phyloP scores from a whole-genome alignment of 2,329 filamentous ascomycete genomes.

The Proliferodiscus dingleyae region DNA sequence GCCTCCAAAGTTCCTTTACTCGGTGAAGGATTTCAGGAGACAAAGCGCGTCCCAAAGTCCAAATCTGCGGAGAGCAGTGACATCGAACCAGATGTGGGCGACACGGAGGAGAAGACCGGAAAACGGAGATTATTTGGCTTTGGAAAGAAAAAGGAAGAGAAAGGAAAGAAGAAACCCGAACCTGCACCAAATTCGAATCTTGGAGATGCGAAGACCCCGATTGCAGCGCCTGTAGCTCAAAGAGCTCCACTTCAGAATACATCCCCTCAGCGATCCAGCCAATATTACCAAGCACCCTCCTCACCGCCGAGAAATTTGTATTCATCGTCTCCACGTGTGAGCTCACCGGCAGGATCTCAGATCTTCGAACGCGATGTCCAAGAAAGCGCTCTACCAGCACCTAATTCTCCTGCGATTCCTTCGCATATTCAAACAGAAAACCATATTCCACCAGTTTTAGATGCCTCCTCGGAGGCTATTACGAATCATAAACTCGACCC shows the following conservation, averaged over 20 bases:
- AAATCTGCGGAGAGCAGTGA: constrained; percentile 26
- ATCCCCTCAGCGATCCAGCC: constrained; percentile 39
- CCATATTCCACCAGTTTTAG: constrained; percentile 84
- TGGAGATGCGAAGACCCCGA: constrained; percentile 19
- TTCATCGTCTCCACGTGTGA: constrained; percentile 67
- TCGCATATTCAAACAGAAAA: constrained; percentile 93
- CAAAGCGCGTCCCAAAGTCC: constrained; percentile 15
- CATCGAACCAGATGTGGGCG: constrained; percentile 20
- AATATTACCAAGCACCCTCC: constrained; percentile 40
- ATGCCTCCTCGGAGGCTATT: constrained; percentile 87
- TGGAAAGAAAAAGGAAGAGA: constrained; percentile 56
- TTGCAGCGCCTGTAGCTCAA: constrained; percentile 23
- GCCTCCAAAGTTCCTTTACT: constrained; percentile 29
- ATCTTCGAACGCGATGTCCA: constrained; percentile 97
- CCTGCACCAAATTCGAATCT: constrained; percentile 13
- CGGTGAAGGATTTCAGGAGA: constrained; percentile 31
- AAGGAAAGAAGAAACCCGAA: constrained; percentile 36
- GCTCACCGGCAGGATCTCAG: constrained; percentile 71
- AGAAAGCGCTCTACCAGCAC: constrained; percentile 62
- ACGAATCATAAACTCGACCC: constrained; percentile 81
- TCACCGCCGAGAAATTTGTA: constrained; percentile 61
- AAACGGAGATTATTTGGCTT: constrained; percentile 57
- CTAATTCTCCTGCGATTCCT: constrained; percentile 80
- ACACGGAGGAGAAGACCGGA: constrained; percentile 38
- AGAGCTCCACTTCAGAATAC: constrained; percentile 35